Base-by-base conservation (phyloP, 2,329 filamentous ascomycete genomes). In the Colletotrichum tanaceti region DNA sequence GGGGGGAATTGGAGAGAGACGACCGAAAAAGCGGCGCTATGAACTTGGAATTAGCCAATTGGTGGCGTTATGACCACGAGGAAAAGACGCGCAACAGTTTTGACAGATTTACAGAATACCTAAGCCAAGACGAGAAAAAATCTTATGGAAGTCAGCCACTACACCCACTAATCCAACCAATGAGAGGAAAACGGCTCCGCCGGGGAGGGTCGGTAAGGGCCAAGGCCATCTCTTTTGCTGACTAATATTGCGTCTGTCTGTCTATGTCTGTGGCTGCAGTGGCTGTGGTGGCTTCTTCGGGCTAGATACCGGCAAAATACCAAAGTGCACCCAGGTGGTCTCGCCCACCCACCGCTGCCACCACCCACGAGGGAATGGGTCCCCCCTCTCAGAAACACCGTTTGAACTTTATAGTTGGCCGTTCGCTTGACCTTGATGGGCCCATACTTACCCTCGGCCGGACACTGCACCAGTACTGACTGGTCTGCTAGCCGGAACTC, bases 351-450 rank as follows among this genome's bases (percentile, higher is more conserved):
- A 44, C 47, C 39, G n/a, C n/a, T n/a, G 38, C 55, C 47, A 62
- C 63, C 57, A 60, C 63, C 63, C 57, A 60, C 63, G 47, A 49
- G 63, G 63, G 18, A 38, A 60, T 47, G 55, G 63, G 32, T 55
- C 58, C 47, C 24, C 39, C 43, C 46, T 32, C 39, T 28, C n/a
- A 63, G 59, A 63, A 67, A 67, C 46, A 64, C 64, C 39, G 60
- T 64, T 58, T 68, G 54, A 41, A 59, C 60, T 68, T 32, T 43
- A 22, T 47, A 35, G 46, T 47, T 47, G 60, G 47, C 62, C 64
- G 14, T 20, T 32, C 32, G 44, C 58, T 32, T 41, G n/a, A n/a
- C n/a, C n/a, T n/a, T n/a, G n/a, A n/a, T n/a, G n/a, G n/a, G n/a
- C n/a, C n/a, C n/a, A n/a, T n/a, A n/a, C n/a, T n/a, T n/a, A n/a